Percentiles rank a stretch among this genome's conserved stretches.
These are phyloP conservation scores for Sarocladiaceae sp. DNA, from an alignment of 2,329 filamentous ascomycete species.

Conservation along the genomic window DNA sequence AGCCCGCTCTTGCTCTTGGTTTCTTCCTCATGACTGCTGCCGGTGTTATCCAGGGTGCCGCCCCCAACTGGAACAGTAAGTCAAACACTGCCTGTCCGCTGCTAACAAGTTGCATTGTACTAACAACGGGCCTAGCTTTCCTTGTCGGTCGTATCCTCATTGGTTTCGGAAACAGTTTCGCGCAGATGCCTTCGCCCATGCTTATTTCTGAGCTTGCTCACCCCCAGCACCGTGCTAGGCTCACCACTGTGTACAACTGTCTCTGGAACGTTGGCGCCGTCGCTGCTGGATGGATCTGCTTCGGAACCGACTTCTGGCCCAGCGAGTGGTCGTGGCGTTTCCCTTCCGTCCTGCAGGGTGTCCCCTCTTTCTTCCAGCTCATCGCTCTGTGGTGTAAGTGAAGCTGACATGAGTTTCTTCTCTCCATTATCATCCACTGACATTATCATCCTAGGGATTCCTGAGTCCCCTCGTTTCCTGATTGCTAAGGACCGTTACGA, in stretches of 20 bases:
- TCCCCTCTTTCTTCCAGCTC: neutral
- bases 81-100: constrained; percentile 24
- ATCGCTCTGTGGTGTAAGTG: constrained; percentile 3
- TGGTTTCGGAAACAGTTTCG: too few species aligned
- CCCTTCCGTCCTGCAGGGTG: constrained; percentile 1
- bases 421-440: too few species aligned
- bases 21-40: constrained; percentile 20
- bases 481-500: constrained; percentile 5
- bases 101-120: too few species aligned
- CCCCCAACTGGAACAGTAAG: constrained; percentile 14
- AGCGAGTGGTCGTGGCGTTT: neutral
- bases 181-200: constrained; percentile 21
- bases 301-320: neutral
- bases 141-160: constrained; percentile 11
- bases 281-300: neutral
- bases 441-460: constrained; percentile 16
- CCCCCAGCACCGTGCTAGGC: constrained; percentile 22
- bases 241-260: constrained; percentile 41
- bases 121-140: too few species aligned
- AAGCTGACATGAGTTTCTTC: constrained; percentile 50
- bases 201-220: constrained; percentile 26
- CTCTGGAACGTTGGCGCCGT: neutral
- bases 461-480: constrained; percentile 43
- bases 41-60: constrained; percentile 20
- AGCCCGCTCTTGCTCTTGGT: constrained; percentile 26